phyloP scores from a whole-genome alignment of 306 rosid genomes.

The Rosa lucieae region DNA sequence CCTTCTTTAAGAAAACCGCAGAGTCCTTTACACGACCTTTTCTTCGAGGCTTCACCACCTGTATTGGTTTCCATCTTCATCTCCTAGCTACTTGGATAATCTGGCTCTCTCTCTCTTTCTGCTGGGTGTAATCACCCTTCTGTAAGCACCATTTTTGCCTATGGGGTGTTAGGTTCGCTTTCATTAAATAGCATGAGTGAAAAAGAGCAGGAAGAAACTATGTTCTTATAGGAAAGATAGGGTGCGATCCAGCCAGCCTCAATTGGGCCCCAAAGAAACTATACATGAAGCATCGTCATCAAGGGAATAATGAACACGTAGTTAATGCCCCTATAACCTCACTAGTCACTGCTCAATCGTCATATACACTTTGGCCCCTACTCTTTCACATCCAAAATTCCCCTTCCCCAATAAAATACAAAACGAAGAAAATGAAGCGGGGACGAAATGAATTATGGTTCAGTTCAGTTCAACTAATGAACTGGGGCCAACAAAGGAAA shows the following conservation, averaged over 20 bases:
- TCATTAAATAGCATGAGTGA: conserved; percentile 6
- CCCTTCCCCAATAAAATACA: not conserved
- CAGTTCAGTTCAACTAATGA: conserved; percentile 4
- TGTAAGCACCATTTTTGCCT: not conserved
- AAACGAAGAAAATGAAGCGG: not conserved
- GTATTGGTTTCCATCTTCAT: conserved; percentile 23
- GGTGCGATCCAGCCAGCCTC: conserved; percentile 21
- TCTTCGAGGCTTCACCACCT: conserved; percentile 19
- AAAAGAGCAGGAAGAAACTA: conserved; percentile 4
- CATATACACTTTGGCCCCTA: not conserved
- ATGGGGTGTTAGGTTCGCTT: not conserved
- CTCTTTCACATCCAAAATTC: not conserved
- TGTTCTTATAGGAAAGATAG: conserved; percentile 16
- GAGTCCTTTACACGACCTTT: conserved; percentile 21
- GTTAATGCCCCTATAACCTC: not conserved
- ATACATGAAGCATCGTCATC: conserved; percentile 1
- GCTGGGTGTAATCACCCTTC: not conserved
- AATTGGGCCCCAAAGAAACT: conserved; percentile 19
- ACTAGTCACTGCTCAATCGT: not conserved
- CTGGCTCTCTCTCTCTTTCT: not conserved
- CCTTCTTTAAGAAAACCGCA: conserved; percentile 24
- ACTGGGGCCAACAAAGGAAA: not conserved
- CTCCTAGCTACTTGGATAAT: not conserved
- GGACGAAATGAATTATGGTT: not conserved
- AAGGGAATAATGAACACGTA: conserved; percentile 2